Conservation (phyloP, 2,329 filamentous ascomycete genomes). For the Trichothecium roseum region DNA sequence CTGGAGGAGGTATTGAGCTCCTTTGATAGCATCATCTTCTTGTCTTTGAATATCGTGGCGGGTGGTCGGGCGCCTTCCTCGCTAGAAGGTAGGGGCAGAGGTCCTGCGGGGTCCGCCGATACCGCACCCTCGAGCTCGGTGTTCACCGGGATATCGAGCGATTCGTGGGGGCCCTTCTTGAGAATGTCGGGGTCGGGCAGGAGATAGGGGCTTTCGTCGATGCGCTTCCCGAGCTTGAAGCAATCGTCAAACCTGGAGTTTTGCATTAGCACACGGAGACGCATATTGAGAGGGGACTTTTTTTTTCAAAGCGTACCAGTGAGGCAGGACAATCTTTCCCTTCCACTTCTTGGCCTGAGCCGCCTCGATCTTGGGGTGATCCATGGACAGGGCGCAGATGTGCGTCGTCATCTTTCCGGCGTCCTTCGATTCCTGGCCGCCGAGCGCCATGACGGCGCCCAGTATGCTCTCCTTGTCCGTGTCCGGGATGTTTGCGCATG, state of each 20-base stretch:
- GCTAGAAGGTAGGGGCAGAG: conserved; percentile 31
- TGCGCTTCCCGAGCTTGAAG: conserved; percentile 81
- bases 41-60: conserved; percentile 67
- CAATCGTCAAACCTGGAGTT: conserved; percentile 81
- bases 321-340: conserved; percentile 79
- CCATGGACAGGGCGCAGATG: conserved; percentile 70
- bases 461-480: conserved; percentile 88
- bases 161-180: conserved; percentile 42
- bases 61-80: conserved; percentile 33
- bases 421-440: conserved; percentile 66
- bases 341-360: conserved; percentile 55
- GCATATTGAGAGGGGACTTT: too few species aligned
- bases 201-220: conserved; percentile 77
- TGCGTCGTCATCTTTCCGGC: conserved; percentile 74
- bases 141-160: conserved; percentile 45
- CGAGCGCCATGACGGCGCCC: conserved; percentile 80
- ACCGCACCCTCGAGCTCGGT: conserved; percentile 59
- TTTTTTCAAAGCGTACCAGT: too few species aligned
- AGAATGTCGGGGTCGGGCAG: conserved; percentile 81
- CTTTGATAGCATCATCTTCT: conserved; percentile 63
- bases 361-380: conserved; percentile 59
- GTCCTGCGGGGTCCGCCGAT: conserved; percentile 32
- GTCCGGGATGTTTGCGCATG: conserved; percentile 72
- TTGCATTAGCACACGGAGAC: conserved; percentile 1
- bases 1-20: conserved; percentile 64